Evolutionary conservation across 495 filamentous ascomycete species (phyloP).

Genomic region (Daldinia concentrica): DNA sequence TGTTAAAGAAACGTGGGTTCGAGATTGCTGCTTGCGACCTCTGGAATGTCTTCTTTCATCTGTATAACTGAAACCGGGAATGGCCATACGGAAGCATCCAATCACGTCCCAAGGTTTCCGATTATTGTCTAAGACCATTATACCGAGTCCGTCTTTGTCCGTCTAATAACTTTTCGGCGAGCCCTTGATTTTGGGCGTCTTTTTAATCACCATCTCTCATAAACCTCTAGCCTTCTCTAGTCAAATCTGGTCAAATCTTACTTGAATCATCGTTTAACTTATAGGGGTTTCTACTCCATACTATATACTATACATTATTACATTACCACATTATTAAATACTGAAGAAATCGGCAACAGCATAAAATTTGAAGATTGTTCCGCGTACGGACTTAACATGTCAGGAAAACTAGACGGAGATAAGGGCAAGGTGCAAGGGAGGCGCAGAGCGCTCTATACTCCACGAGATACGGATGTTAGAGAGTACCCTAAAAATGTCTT

Average conservation of each 20-base stretch:
- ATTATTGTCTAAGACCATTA: conserved; percentile 21
- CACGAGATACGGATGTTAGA: conserved; percentile 15
- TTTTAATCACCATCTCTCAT: conserved; percentile 13
- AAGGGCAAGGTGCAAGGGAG: not conserved
- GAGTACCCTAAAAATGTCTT: conserved; percentile 17
- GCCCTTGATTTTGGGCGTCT: conserved; percentile 4
- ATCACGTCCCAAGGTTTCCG: conserved; percentile 15
- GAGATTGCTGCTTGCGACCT: conserved; percentile 23
- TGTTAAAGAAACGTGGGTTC: conserved; percentile 11
- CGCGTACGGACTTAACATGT: conserved; percentile 2
- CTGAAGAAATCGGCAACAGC: not conserved
- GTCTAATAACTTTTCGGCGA: conserved; percentile 6
- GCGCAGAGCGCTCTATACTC: not conserved
- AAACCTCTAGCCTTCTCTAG: conserved; percentile 1
- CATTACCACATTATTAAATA: not conserved
- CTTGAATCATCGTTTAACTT: conserved; percentile 1
- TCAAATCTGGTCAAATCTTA: not conserved
- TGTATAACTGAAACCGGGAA: conserved; percentile 36
- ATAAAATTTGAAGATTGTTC: not conserved
- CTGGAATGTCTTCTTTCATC: conserved; percentile 36
- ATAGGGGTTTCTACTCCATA: not conserved
- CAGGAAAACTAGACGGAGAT: not conserved
- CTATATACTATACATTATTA: not conserved
- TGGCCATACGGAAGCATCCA: conserved; percentile 43
- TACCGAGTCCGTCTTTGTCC: conserved; percentile 19